Conservation (phyloP, 768 basidiomycete species). For the Naganishia vaughanmartiniae region DNA sequence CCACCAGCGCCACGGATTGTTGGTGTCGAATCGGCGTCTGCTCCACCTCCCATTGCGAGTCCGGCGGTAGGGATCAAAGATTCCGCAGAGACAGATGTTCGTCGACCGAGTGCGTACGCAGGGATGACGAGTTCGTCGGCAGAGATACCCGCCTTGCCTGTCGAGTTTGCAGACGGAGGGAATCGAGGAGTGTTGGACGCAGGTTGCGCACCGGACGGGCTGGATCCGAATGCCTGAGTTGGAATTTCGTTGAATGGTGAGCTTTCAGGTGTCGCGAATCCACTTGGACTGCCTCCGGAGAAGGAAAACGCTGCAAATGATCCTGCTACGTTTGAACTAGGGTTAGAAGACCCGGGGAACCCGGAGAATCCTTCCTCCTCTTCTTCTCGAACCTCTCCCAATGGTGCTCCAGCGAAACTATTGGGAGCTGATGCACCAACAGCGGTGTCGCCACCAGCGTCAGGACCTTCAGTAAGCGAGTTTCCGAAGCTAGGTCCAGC, state of each 20-base stretch:
- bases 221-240: not conserved
- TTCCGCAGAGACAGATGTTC: conserved; percentile 93
- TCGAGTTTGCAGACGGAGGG: conserved; percentile 22
- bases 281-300: conserved; percentile 5
- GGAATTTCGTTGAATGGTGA: conserved; percentile 18
- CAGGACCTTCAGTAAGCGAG: not conserved
- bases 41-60: not conserved
- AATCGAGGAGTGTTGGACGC: not conserved
- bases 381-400: conserved; percentile 2
- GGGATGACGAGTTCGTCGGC: conserved; percentile 51
- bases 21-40: not conserved
- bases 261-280: not conserved
- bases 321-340: not conserved
- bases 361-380: conserved; percentile 15
- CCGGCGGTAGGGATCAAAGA: conserved; percentile 70
- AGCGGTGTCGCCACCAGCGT: not conserved
- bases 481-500: conserved; percentile 10
- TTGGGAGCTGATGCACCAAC: not conserved
- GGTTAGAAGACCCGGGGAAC: no score
- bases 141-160: conserved; percentile 17
- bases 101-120: conserved; percentile 72
- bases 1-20: not conserved
- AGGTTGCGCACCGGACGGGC: not conserved
- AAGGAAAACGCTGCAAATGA: conserved; percentile 31
- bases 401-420: conserved; percentile 2